Base-by-base conservation (phyloP, 2,329 filamentous ascomycete genomes). In the Pyrenochaeta sp. region DNA sequence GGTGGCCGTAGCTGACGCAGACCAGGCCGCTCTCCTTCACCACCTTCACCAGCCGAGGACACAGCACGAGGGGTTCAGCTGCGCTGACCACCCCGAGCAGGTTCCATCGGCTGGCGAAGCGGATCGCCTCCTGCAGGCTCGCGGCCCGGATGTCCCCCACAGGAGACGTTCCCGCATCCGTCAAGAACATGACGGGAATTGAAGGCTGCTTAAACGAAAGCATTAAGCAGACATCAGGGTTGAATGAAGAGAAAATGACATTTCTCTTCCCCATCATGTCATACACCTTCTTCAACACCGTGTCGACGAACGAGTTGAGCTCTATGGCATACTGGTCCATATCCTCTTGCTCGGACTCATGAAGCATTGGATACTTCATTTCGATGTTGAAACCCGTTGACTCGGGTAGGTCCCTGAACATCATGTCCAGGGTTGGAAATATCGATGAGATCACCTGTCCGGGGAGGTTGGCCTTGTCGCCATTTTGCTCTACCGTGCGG, bases 331-430 rank as follows among this genome's bases (percentile, higher is more conserved):
- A 96, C 3, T 89, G 89, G 68, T 96, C 93, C 91, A 97, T 96
- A 59, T 96, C 90, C 56, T 96, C 89, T 69, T 95, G 89, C 71
- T 96, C 90, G 45, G 85, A 90, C 77, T 99, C 95, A 68, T 93
- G 88, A 28, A 99, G 83, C 92, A 97, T 97, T 4, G 94, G 94
- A 68, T 99, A 99, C 74, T 99, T 97, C 82, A 99, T 89, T 76
- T 99, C 94, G 58, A 99, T 96, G 72, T 99, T 97, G 81, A 99
- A 99, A 10, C 94, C 92, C 15, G 96, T 88, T 10, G 83, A 80
- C 51, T 88, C 82, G 0, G 91, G 90, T 0, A 99, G 76, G 65
- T 92, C 87, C 3, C 83, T 82, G 75, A 99, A 96, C 68, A 97
- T 85, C 51, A 96, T 90, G 70, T 96, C 91, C 4, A 99, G 79